Evolutionary conservation across 2,329 filamentous ascomycete genomes (phyloP).

Genomic region (Aspergillus ruber): DNA sequence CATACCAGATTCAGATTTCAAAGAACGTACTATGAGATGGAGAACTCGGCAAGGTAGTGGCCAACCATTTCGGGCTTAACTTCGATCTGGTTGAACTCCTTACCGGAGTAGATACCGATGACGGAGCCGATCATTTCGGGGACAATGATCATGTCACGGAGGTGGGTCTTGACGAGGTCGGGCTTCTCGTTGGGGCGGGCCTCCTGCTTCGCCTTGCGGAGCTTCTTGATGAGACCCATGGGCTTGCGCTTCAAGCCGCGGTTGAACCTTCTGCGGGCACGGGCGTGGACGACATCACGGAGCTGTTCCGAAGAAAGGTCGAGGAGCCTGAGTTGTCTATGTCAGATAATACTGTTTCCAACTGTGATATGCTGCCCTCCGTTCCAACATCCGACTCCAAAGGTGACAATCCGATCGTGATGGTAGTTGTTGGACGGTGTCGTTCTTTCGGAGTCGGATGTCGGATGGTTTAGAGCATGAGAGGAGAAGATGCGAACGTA

Average conservation of each 20-base stretch:
- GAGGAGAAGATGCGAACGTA: conserved; percentile 51
- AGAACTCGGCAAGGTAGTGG: conserved; percentile 99
- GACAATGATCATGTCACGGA: conserved; percentile 99
- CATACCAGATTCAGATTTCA: neutral
- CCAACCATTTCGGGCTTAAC: conserved; percentile 99
- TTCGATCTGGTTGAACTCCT: conserved; percentile 99
- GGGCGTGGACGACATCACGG: conserved; percentile 98
- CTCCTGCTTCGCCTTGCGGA: conserved; percentile 98
- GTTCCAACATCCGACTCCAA: conserved; percentile 4
- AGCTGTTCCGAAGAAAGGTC: conserved; percentile 98
- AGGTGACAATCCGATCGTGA: neutral
- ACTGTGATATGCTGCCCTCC: conserved; percentile 6
- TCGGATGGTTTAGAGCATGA: conserved; percentile 5
- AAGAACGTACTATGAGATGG: conserved; percentile 90
- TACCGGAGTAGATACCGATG: conserved; percentile 98
- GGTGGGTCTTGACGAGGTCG: conserved; percentile 97
- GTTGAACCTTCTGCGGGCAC: conserved; percentile 98
- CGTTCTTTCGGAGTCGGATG: conserved; percentile 12
- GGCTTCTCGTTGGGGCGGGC: conserved; percentile 99
- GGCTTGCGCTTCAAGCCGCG: conserved; percentile 99
- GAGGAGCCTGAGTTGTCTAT: conserved; percentile 66
- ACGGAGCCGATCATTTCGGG: conserved; percentile 99
- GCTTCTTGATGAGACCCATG: conserved; percentile 99
- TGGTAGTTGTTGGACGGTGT: neutral
- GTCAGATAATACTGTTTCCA: conserved; percentile 20